These are phyloP conservation scores for Isatis tinctoria DNA, from an alignment of 345 rosid species.

Conservation along the genomic window DNA sequence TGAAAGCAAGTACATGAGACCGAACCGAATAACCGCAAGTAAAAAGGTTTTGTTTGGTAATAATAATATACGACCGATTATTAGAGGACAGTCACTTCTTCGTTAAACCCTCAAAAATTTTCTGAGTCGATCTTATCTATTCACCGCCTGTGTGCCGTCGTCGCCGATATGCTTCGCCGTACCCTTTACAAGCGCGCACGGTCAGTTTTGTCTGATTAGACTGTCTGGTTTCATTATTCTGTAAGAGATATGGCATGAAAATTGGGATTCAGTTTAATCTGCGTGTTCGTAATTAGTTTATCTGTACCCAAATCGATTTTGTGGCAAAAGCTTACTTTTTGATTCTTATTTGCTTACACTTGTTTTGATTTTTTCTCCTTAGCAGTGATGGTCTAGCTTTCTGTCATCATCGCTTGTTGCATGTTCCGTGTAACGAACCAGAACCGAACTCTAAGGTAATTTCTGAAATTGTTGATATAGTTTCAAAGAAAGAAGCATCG, in stretches of 20 bases:
- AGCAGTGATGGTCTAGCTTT: constrained; percentile 19
- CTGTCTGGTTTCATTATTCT: background rate
- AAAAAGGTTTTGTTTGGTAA: background rate
- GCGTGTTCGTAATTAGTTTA: background rate
- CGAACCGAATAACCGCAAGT: background rate
- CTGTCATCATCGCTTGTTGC: constrained; percentile 15
- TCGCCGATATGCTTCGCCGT: constrained; percentile 27
- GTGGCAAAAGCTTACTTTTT: background rate
- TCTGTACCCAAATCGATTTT: background rate
- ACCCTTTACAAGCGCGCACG: constrained; percentile 16
- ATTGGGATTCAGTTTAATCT: background rate
- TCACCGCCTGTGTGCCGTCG: constrained; percentile 5
- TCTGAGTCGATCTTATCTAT: background rate
- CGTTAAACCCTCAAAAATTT: constrained; percentile 1
- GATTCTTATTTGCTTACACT: background rate
- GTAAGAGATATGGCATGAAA: background rate
- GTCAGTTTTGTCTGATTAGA: background rate
- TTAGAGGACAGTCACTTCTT: background rate
- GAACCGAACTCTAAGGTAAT: constrained; percentile 1
- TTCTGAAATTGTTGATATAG: constrained; percentile 2
- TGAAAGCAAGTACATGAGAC: background rate
- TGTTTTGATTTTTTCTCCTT: background rate
- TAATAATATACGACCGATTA: background rate
- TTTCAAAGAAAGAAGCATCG: background rate
- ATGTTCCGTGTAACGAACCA: constrained; percentile 15